Evolutionary conservation across 2,329 filamentous ascomycete species (phyloP), one percentile per base, ranked within the genome.

Genomic region (Blastomyces percursus): DNA sequence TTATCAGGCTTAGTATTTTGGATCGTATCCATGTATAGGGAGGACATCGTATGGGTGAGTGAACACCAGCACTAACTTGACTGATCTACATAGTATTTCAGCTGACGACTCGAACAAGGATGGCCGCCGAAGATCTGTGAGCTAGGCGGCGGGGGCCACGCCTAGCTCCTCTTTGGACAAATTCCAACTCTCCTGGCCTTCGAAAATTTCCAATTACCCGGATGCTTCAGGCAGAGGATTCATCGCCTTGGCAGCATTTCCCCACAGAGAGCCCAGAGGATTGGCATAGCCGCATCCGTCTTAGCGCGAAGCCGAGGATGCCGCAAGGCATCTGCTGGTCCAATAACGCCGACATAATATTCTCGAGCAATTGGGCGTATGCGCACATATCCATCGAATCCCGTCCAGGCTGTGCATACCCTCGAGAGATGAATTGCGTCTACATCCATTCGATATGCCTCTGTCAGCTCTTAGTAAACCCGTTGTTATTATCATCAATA

Each of bases 51-150:
- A 54, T 9, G n/a, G 32, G 54, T 56, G 54, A 56, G n/a, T n/a
- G n/a, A 56, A 56, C 32, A 40, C 38, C 30, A 16, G 32, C 5
- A 35, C 32, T 51, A 51, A 30, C 48, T 51, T 51, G 48, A 24
- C 48, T 51, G 48, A 51, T 51, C 48, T n/a, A n/a, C n/a, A n/a
- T n/a, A n/a, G n/a, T 6, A 35, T 55, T 55, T 44, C 38, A 58
- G 55, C 55, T 58, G 38, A 40, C 24, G 55, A 58, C 38, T 21
- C 21, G 14, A 40, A 58, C 55, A 58, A 58, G 55, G 55, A 58
- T 58, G 21, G 11, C 40, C n/a, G 19, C 38, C 8, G 55, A 58
- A 58, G 55, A 58, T 58, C 55, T 46, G 55, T 11, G 38, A 27
- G 11, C 42, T 24, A 38, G 35, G 35, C 35, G 54, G 8, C 35